Conservation (phyloP, 805 yeast species). For the Saccharomycopsis lassenensis region DNA sequence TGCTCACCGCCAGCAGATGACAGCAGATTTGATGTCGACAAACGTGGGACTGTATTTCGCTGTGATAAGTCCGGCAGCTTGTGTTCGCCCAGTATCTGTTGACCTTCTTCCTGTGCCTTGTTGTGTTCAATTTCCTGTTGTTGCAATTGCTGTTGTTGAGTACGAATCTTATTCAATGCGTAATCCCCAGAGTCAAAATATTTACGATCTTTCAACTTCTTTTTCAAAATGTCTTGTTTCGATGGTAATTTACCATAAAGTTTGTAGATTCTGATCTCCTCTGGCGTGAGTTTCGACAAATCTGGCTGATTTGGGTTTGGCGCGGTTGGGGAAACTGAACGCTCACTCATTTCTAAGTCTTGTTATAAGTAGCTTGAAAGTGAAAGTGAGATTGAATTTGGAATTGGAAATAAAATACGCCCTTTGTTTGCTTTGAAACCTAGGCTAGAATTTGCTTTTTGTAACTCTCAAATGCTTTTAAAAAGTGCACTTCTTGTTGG, state of each 20-base stretch:
- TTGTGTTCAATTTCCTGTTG: slow-evolving; percentile 18
- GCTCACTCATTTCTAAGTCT: too few relatives aligned
- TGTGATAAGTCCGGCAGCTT: neutral
- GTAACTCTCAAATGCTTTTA: too few relatives aligned
- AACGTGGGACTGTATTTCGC: neutral
- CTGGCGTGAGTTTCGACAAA: slow-evolving; percentile 52
- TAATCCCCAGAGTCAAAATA: slow-evolving; percentile 93
- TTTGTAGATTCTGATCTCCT: slow-evolving; percentile 66
- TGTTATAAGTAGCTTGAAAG: too few relatives aligned
- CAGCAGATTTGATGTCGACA: neutral
- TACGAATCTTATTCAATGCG: slow-evolving; percentile 45
- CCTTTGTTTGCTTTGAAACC: too few relatives aligned
- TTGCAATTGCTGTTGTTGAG: slow-evolving; percentile 8
- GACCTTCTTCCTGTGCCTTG: slow-evolving; percentile 1
- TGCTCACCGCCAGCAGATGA: neutral
- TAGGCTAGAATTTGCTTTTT: too few relatives aligned
- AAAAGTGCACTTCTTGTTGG: too few relatives aligned
- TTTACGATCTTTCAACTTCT: slow-evolving; percentile 76
- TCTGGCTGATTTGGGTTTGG: slow-evolving; percentile 28
- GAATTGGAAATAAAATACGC: too few relatives aligned
- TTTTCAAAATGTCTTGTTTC: slow-evolving; percentile 60
- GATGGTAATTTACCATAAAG: slow-evolving; percentile 83
- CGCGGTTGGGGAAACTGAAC: slow-evolving; percentile 15
- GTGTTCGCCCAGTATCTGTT: neutral
- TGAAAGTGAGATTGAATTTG: too few relatives aligned